Percentiles rank a stretch among this genome's conserved stretches.
Evolutionary conservation across 2,329 filamentous ascomycete genomes (phyloP).

Genomic region (Gyromitra esculenta): DNA sequence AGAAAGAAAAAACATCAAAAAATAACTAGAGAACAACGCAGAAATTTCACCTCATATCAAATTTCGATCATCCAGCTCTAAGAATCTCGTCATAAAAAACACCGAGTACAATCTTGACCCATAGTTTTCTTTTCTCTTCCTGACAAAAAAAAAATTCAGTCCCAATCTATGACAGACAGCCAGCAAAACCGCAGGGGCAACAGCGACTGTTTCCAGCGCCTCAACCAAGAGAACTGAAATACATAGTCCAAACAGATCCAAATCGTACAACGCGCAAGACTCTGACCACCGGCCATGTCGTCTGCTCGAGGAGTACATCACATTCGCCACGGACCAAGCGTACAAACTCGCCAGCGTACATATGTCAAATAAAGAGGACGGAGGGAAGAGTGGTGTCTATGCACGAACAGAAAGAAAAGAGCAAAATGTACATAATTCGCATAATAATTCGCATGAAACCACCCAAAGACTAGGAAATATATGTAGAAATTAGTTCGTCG

Average conservation of each 20-base stretch:
- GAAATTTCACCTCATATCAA: conserved; percentile 14
- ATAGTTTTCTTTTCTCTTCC: conserved; percentile 11
- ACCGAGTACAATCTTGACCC: conserved; percentile 17
- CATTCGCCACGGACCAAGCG: conserved; percentile 5
- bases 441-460: conserved; percentile 36
- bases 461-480: conserved; percentile 30
- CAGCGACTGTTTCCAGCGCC: conserved; percentile 19
- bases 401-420: conserved; percentile 27
- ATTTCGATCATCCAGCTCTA: conserved; percentile 14
- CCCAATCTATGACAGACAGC: conserved; percentile 43
- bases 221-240: conserved; percentile 17
- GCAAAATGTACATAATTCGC: conserved; percentile 43
- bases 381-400: conserved; percentile 47
- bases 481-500: conserved; percentile 6
- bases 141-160: conserved; percentile 29
- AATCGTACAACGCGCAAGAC: conserved; percentile 39
- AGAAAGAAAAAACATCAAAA: background rate
- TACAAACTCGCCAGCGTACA: conserved; percentile 37
- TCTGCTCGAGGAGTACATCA: conserved; percentile 27
- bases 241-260: conserved; percentile 21
- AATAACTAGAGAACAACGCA: conserved; percentile 4
- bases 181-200: conserved; percentile 21
- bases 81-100: conserved; percentile 16
- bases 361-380: conserved; percentile 21
- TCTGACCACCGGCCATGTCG: conserved; percentile 20